These are phyloP conservation scores for Ustulina deusta DNA, from an alignment of 2,329 filamentous ascomycete genomes.

Conservation along the genomic window DNA sequence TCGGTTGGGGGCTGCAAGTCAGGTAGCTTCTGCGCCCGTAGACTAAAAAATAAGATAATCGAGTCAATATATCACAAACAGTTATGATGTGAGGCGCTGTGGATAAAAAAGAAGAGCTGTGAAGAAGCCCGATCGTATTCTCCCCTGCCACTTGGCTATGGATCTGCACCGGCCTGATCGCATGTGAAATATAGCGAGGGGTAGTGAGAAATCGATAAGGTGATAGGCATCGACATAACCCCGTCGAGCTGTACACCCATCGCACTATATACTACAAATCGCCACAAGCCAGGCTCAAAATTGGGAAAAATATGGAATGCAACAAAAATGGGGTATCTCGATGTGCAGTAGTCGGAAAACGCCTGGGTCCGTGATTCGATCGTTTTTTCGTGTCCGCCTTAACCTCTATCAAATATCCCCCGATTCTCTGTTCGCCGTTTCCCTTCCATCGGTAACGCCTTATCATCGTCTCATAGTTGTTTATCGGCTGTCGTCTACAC, in stretches of 20 bases:
- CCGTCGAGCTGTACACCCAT: conserved; percentile 31
- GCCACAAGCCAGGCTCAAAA: conserved; percentile 29
- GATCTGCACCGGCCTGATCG: conserved; percentile 35
- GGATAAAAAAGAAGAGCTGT: conserved; percentile 24
- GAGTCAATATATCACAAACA: conserved; percentile 27
- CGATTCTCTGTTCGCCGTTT: conserved; percentile 29
- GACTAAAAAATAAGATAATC: neutral
- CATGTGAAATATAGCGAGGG: conserved; percentile 43
- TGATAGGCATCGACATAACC: conserved; percentile 27
- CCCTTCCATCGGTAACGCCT: conserved; percentile 28
- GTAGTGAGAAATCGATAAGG: conserved; percentile 25
- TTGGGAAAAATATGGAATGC: conserved; percentile 30
- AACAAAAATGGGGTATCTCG: conserved; percentile 44
- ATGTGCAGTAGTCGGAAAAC: conserved; percentile 28
- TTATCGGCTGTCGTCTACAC: conserved; percentile 8
- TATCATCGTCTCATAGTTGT: conserved; percentile 22
- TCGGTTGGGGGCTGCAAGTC: neutral
- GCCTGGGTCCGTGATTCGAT: conserved; percentile 30
- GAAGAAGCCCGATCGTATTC: conserved; percentile 35
- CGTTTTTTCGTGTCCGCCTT: conserved; percentile 25
- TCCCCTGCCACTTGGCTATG: conserved; percentile 50
- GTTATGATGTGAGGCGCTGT: conserved; percentile 34
- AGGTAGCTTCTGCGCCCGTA: neutral
- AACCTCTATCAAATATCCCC: conserved; percentile 25
- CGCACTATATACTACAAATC: conserved; percentile 47